These are phyloP conservation scores for Diaporthe destruens DNA, from an alignment of 2,329 filamentous ascomycete species.

Conservation along the genomic window DNA sequence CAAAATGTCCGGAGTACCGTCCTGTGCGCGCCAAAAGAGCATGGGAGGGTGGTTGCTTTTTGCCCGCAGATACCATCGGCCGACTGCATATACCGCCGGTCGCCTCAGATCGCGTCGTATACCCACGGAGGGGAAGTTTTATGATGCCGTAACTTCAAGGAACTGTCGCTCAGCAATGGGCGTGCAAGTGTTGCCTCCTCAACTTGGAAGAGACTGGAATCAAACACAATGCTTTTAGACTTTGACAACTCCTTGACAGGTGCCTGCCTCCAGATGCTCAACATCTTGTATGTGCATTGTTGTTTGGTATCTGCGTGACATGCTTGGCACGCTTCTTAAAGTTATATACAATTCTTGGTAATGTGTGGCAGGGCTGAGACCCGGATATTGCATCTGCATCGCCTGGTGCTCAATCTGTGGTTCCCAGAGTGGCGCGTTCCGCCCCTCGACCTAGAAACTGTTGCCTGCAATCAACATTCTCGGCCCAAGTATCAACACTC, in stretches of 20 bases:
- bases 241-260: neutral
- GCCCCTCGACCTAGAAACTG: neutral
- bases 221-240: neutral
- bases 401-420: neutral
- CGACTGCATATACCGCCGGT: neutral
- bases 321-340: neutral
- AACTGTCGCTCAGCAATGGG: neutral
- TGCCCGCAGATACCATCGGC: no score
- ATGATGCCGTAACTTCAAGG: neutral
- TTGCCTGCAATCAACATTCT: neutral
- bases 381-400: no score
- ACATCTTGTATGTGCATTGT: constrained; percentile 10
- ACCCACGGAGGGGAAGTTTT: no score
- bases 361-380: neutral
- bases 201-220: neutral
- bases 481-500: neutral
- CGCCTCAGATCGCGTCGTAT: neutral
- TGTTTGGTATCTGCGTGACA: neutral
- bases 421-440: neutral
- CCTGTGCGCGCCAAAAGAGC: neutral
- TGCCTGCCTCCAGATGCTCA: neutral
- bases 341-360: constrained; percentile 5
- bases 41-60: neutral
- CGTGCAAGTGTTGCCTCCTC: neutral
- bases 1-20: neutral